A percentile compares a stretch with the other conserved stretches of the same genome.
These are phyloP conservation scores for Przewalskia tangutica DNA, from an alignment of 257 asterid species.

Conservation along the genomic window DNA sequence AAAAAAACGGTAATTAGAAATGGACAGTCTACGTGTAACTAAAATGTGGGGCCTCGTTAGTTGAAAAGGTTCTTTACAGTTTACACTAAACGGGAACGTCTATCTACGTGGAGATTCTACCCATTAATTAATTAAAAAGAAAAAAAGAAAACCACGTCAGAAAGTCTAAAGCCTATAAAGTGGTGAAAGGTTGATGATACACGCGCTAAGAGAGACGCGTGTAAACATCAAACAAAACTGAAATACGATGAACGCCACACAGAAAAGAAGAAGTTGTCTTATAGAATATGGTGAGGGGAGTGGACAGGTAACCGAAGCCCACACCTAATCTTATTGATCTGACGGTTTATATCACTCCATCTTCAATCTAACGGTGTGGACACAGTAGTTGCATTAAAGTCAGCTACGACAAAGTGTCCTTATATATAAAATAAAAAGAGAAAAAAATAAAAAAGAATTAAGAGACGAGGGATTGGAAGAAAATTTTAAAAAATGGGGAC, in stretches of 20 bases:
- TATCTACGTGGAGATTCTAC: neutral
- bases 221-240: neutral
- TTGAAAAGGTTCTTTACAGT: neutral
- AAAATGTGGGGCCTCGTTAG: neutral
- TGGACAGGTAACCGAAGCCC: constrained; percentile 6
- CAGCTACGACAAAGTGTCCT: neutral
- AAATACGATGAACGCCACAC: neutral
- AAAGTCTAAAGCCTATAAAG: neutral
- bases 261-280: neutral
- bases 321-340: neutral
- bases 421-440: too few species aligned
- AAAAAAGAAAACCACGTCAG: neutral
- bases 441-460: neutral
- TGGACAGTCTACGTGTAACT: neutral
- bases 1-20: neutral
- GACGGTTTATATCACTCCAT: neutral
- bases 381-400: neutral
- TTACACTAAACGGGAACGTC: neutral
- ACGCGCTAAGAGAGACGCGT: neutral
- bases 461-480: neutral
- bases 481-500: neutral
- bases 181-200: neutral
- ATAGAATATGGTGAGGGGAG: neutral
- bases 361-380: neutral
- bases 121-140: neutral